These are phyloP conservation scores for Haplosporangium gracile DNA, from an alignment of 192 early-diverging fungal species.

Conservation along the genomic window DNA sequence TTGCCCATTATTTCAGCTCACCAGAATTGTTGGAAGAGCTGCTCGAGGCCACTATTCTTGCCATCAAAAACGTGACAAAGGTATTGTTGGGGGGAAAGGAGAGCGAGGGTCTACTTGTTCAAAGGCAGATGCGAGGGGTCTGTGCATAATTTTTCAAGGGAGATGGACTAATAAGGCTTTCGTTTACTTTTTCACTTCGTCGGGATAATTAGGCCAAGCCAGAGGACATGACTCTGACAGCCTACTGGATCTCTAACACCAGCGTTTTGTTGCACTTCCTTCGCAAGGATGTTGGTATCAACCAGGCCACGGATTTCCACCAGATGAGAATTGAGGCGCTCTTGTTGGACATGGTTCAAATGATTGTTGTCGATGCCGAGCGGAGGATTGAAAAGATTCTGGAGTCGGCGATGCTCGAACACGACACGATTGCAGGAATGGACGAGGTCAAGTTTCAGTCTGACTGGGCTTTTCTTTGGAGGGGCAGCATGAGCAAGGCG, in stretches of 20 bases:
- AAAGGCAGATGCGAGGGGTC: too few relatives aligned
- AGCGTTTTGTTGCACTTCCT: constrained; percentile 88
- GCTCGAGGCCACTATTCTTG: constrained; percentile 66
- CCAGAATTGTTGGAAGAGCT: constrained; percentile 81
- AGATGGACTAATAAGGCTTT: background rate
- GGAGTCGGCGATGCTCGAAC: constrained; percentile 76
- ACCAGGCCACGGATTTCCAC: constrained; percentile 74
- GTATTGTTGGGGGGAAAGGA: constrained; percentile 27
- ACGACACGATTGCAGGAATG: constrained; percentile 78
- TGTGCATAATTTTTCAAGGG: background rate
- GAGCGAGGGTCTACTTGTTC: background rate
- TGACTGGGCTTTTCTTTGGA: constrained; percentile 72
- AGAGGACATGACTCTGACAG: constrained; percentile 71
- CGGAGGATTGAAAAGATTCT: constrained; percentile 75
- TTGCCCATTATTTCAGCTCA: constrained; percentile 85
- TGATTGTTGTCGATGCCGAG: constrained; percentile 75
- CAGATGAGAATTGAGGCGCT: constrained; percentile 89
- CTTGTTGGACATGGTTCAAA: constrained; percentile 77
- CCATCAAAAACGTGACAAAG: constrained; percentile 70
- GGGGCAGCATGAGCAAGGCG: constrained; percentile 49
- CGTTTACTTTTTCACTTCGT: constrained; percentile 12
- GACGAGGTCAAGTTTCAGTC: constrained; percentile 69
- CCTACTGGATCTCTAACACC: constrained; percentile 91
- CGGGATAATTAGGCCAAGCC: constrained; percentile 50
- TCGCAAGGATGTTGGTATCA: constrained; percentile 85